Base-by-base conservation (phyloP, 2,329 filamentous ascomycete species). In the Fusarium sp. region DNA sequence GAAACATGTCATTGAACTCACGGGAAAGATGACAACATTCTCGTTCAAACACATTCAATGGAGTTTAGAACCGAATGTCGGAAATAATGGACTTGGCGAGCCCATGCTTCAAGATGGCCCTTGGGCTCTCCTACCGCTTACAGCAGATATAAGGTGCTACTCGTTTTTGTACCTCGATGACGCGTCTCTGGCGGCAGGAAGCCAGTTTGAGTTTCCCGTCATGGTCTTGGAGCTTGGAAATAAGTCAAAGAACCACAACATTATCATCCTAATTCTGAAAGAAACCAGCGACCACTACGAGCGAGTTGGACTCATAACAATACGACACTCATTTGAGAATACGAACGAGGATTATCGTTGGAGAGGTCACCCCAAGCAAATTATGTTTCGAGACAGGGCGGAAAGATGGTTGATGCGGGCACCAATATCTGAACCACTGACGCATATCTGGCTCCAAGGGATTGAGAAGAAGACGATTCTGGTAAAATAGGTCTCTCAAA, bases 221-320 rank as follows among this genome's bases (percentile, higher is more conserved):
- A 41, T 52, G 2, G 10, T 52, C 3, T 0, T 51, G 9, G 12
- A 51, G 4, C 15, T 9, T 5, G n/a, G 23, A 10, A n/a, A 4
- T 0, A 1, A 6, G 0, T 16, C 9, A 2, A 11, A 0, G 3
- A 0, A 51, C 0, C 8, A 51, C 12, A 31, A 41, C 4, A 4
- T 52, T 23, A 20, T 41, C 10, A 33, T 52, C 40, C 5, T 41
- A 2, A 36, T 23, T 10, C 3, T 52, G 1, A 41, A 23, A 3
- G 36, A 42, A 33, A 8, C 16, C 12, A 7, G 15, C 12, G 15
- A n/a, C 6, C 18, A 20, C 1, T 52, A 9, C 3, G 37, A 52
- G 26, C 18, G 18, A 31, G 49, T 11, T 52, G 28, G 49, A 1
- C 28, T 28, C 28, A 28, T 28, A 28, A 28, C 28, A 6, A 28